These are phyloP conservation scores for Malassezia nana DNA, from an alignment of 1,284 basidiomycete genomes.

Conservation along the genomic window DNA sequence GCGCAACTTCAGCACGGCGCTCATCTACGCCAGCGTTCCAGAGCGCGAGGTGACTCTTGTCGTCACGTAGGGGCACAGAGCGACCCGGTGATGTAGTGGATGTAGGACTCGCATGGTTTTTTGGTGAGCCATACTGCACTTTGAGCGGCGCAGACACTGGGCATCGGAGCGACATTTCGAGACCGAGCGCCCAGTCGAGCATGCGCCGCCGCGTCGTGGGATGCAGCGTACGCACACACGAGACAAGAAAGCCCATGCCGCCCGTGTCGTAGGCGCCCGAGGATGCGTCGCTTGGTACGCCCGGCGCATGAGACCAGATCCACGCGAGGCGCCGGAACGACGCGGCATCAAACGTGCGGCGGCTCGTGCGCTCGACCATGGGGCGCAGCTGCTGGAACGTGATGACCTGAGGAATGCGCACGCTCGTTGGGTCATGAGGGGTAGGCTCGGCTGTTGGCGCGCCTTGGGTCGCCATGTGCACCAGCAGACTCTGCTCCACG, in stretches of 20 bases:
- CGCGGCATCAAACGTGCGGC: conserved; percentile 23
- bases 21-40: conserved; percentile 43
- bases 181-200: conserved; percentile 33
- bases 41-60: conserved; percentile 37
- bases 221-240: conserved; percentile 25
- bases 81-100: neutral
- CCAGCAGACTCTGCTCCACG: conserved; percentile 37
- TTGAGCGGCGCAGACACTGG: conserved; percentile 19
- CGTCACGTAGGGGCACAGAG: neutral
- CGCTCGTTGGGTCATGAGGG: conserved; percentile 8
- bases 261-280: neutral
- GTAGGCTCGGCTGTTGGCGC: conserved; percentile 20
- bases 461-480: conserved; percentile 39
- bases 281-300: neutral
- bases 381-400: conserved; percentile 31
- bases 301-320: conserved; percentile 30
- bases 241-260: conserved; percentile 33
- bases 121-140: conserved; percentile 23
- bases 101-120: neutral
- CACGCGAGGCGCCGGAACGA: conserved; percentile 31
- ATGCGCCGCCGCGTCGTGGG: conserved; percentile 20
- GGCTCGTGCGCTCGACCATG: conserved; percentile 34
- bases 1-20: conserved; percentile 29
- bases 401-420: conserved; percentile 36
- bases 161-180: conserved; percentile 22